Evolutionary conservation across 441 rosid species (phyloP), one percentile per base, ranked within the genome.

Genomic region (Macaranga tanarius): DNA sequence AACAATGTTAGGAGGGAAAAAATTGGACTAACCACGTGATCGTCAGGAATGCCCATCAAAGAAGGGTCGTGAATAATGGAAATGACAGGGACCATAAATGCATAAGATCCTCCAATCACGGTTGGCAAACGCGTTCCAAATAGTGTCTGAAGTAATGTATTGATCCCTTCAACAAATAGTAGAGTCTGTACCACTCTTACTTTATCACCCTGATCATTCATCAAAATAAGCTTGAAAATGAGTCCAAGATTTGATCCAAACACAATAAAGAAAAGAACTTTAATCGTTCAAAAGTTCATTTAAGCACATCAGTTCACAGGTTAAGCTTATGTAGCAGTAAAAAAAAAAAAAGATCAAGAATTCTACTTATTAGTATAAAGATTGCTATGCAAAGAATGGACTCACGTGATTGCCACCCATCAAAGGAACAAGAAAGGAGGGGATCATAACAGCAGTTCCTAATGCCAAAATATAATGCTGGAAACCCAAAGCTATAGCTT

Each of bases 371-470:
- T 1, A 40, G 16, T 47, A 47, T 0, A 5, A 28, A 28, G 31
- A 1, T 10, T 16, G 17, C 3, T 51, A 51, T 51, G 20, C 3
- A 7, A 52, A 69, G 50, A 65, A 80, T 26, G 22, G 45, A 79
- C 97, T 88, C 79, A 96, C 99, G 83, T 87, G 90, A 82, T 79
- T 78, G 56, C 99, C 98, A 70, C 98, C 99, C 98, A 96, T 96
- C 81, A 89, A 76, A 70, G 97, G 98, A 81, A 96, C 97, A 77
- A 96, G 96, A 87, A 96, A 81, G 12, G 99, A 86, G 74, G 99
- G 99, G 73, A 96, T 96, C 99, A 96, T 96, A 75, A 96, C 99
- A 12, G 97, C 99, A 69, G 97, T 93, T 71, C 99, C 99, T 72
- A 96, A 77, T 52, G 99, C 93, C 84, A 96, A 78, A 83, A 96